Evolutionary conservation across 1,139 yeast genomes (phyloP), one percentile per base, ranked within the genome.

Genomic region (Lizanozyma gosingica): DNA sequence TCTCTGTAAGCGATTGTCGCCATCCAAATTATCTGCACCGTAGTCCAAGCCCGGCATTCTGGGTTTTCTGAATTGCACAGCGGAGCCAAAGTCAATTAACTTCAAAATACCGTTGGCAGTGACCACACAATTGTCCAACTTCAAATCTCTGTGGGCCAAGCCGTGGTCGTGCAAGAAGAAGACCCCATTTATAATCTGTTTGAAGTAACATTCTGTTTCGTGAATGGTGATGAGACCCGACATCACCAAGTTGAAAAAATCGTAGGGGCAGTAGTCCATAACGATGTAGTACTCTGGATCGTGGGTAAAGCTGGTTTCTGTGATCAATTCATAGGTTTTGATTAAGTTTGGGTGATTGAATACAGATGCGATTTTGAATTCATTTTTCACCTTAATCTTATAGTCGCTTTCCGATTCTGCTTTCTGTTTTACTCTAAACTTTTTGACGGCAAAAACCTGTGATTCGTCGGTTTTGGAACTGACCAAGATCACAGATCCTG

Each of bases 221-320:
- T 68, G 61, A 18, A 64, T 63, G 4, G 70, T 62, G 79, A 83
- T 76, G 38, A 77, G 56, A 3, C 85, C 86, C 37, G 80, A 72
- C 90, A 83, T 82, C 16, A 83, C 90, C 43, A 83, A 66, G 35
- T 84, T 80, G 59, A 83, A 83, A 52, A 83, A 82, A 57, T 83
- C 94, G 55, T 63, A 81, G 1, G 80, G 82, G 45, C 84, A 78
- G 55, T 78, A 83, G 51, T 83, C 92, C 87, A 83, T 82, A 16
- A 83, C 78, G 42, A 83, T 78, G 41, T 73, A 68, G 53, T 73
- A 81, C 40, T 68, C 73, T 1, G 62, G 52, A 17, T 53, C 62
- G 14, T 14, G 35, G 14, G 17, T 15, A 37, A 63, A 59, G 38
- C 62, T 53, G 33, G 64, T 63, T 46, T 78, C 81, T 50, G 73